Evolutionary conservation across 1,139 yeast genomes (phyloP), one percentile per base, ranked within the genome.

Genomic region (Candida gigantensis): DNA sequence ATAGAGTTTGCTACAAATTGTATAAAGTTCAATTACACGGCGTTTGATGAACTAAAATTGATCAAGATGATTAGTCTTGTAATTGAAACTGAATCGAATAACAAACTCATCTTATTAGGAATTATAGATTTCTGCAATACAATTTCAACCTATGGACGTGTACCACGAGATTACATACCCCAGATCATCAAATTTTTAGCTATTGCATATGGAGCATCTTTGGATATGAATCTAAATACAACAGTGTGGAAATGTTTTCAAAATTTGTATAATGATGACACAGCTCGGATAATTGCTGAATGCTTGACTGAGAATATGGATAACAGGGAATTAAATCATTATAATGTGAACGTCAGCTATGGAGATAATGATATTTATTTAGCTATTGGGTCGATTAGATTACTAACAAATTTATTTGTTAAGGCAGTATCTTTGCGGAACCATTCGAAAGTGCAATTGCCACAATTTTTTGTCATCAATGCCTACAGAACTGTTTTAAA

Each of bases 381-480:
- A 12, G 65, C 77, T 41, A 51, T 72, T 15, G 86, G 85, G 1
- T 75, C 84, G 0, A 68, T 63, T n/a, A 57, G 56, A 35, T 35
- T 62, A 6, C 41, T 63, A 10, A 55, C 57, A 37, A 44, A 42
- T 32, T 40, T 62, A 9, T 53, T 54, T 13, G 35, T 57, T 3
- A 35, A 46, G 3, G 44, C 50, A 24, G 46, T 57, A 4, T 28
- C 19, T 5, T 30, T 47, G 2, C 49, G 50, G 16, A 42, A 45
- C 9, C 41, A 44, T 9, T 26, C 17, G n/a, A 24, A 21, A 4
- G 24, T 43, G 4, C 45, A 44, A 31, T 51, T 53, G 14, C 47
- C 50, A 4, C 51, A 52, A 24, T 36, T 50, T 3, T 43, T 47
- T 10, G 44, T 71, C n/a, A 42, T 69, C 6, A 46, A 48, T n/a